Percentiles rank a stretch among this genome's conserved stretches.
These are phyloP conservation scores for Mycena alexandri DNA, from an alignment of 768 basidiomycete species.

Conservation along the genomic window DNA sequence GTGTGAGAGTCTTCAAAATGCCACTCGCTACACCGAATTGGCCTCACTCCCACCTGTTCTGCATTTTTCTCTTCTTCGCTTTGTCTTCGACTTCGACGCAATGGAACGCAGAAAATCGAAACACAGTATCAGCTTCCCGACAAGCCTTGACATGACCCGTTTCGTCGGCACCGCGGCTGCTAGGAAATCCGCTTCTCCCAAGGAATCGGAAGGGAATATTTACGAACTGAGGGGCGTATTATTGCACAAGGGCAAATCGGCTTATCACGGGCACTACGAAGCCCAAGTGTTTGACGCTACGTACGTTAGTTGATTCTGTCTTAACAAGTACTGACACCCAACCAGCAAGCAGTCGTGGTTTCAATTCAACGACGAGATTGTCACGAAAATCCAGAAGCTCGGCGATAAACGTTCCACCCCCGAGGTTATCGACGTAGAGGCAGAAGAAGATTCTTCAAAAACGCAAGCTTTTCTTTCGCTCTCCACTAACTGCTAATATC, in stretches of 20 bases:
- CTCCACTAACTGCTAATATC: conserved; percentile 20
- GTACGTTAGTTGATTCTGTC: conserved; percentile 56
- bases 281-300: conserved; percentile 82
- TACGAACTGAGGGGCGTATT: conserved; percentile 91
- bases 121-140: conserved; percentile 83
- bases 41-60: conserved; percentile 85
- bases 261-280: conserved; percentile 92
- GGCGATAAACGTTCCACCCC: conserved; percentile 56
- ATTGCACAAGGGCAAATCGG: conserved; percentile 91
- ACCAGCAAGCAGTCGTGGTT: conserved; percentile 82
- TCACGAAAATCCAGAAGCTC: conserved; percentile 71
- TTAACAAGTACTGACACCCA: conserved; percentile 25
- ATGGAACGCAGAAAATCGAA: conserved; percentile 92
- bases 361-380: conserved; percentile 92
- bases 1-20: conserved; percentile 82
- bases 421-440: conserved; percentile 38
- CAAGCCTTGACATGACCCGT: conserved; percentile 75
- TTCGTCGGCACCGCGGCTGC: conserved; percentile 60
- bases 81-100: conserved; percentile 84
- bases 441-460: conserved; percentile 43
- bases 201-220: conserved; percentile 46
- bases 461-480: conserved; percentile 27
- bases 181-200: conserved; percentile 30
- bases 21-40: conserved; percentile 81
- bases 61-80: conserved; percentile 94